These are phyloP conservation scores for Fagopyrum tataricum DNA, from an alignment of 148 eudicot species.

Conservation along the genomic window DNA sequence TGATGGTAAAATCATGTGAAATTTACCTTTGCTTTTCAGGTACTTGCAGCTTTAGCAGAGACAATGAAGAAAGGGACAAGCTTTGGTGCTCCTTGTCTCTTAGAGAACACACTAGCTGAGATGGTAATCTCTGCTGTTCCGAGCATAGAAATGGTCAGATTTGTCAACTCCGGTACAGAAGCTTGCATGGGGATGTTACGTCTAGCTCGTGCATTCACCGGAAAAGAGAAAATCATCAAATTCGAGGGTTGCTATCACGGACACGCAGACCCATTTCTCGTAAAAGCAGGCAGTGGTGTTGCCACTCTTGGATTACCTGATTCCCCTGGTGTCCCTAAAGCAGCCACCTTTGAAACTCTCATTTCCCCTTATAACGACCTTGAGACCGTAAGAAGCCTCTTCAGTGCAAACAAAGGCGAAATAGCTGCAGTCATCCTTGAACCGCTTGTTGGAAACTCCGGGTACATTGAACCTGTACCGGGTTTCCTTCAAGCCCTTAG, in stretches of 20 bases:
- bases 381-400: slow-evolving; percentile 41
- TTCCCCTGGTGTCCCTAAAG: slow-evolving; percentile 89
- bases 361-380: slow-evolving; percentile 79
- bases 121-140: slow-evolving; percentile 98
- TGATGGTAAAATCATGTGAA: no score
- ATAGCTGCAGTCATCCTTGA: slow-evolving; percentile 84
- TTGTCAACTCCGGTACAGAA: slow-evolving; percentile 96
- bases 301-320: slow-evolving; percentile 95
- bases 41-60: slow-evolving; percentile 83
- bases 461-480: slow-evolving; percentile 67
- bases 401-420: slow-evolving; percentile 66
- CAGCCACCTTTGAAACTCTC: slow-evolving; percentile 64
- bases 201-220: slow-evolving; percentile 92
- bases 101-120: slow-evolving; percentile 78
- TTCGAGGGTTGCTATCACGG: slow-evolving; percentile 99
- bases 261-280: slow-evolving; percentile 95
- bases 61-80: slow-evolving; percentile 98
- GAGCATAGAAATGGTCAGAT: slow-evolving; percentile 90
- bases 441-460: slow-evolving; percentile 91
- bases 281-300: slow-evolving; percentile 93
- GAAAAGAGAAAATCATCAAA: slow-evolving; percentile 66
- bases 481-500: slow-evolving; percentile 72
- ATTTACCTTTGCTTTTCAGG: slow-evolving; percentile 35
- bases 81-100: slow-evolving; percentile 98
- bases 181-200: slow-evolving; percentile 98